Evolutionary conservation across 768 basidiomycete genomes (phyloP), one percentile per base, ranked within the genome.

Genomic region (Lyophyllum semitale): DNA sequence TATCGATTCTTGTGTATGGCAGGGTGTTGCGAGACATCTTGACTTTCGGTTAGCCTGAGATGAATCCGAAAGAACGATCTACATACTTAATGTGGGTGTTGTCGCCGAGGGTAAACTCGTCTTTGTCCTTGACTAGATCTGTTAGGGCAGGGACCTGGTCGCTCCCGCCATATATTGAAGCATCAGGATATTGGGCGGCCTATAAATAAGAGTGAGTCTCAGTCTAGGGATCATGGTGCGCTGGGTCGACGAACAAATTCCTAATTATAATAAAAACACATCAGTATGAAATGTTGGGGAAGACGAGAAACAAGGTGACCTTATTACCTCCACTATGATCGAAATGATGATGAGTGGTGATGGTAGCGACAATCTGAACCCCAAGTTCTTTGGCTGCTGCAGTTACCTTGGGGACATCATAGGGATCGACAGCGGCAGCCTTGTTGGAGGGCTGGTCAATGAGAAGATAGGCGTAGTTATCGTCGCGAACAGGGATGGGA

Each of bases 1-100:
- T 63, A 96, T 95, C 15, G 95, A 97, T 72, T 98, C 96, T 67
- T 91, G 91, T 3, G 96, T 98, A 70, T 98, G 96, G 72, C 94
- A 95, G 1, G 94, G 92, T 1, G 92, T 95, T 23, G 91, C 87
- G 22, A 94, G 73, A 70, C 89, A 92, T 68, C 91, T 91, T 57
- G 13, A 43, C 44, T 22, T 29, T 26, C 40, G 46, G 40, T 62
- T 51, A 63, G 40, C 22, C 33, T 25, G 41, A 44, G 32, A 42
- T 35, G n/a, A 27, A 5, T 41, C 25, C 2, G 33, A 20, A 35
- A 44, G 9, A 23, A n/a, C n/a, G 18, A 30, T 30, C 23, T 42
- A 54, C 55, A 3, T 58, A 86, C 87, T 73, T 84, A 73, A 92
- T 77, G 42, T 71, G 76, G 53, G 89, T 78, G 55, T 79, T 74